Evolutionary conservation across 139 green algal species (phyloP).

Genomic region (Auxenochlorella pyrenoidosa): DNA sequence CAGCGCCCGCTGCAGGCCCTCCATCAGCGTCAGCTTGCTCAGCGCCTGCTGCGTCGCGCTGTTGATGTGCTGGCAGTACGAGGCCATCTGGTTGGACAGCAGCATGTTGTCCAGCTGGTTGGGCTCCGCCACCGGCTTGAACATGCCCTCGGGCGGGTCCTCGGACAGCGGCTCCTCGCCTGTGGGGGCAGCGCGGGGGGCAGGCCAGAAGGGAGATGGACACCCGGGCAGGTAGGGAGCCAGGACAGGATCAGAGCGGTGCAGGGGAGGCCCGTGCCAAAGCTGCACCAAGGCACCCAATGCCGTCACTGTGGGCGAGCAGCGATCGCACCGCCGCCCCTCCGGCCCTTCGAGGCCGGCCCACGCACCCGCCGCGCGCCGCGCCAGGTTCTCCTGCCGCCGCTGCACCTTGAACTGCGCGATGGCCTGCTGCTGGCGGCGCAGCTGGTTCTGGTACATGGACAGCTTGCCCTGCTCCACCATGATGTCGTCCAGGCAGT

Average conservation of each 20-base stretch:
- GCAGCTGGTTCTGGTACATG: slow-evolving; percentile 63
- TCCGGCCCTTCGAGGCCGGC: neutral
- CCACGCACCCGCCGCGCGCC: slow-evolving; percentile 73
- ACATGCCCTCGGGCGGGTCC: slow-evolving; percentile 87
- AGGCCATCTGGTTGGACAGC: slow-evolving; percentile 75
- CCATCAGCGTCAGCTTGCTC: slow-evolving; percentile 78
- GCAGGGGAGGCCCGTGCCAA: too few relatives aligned
- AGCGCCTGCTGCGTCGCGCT: slow-evolving; percentile 55
- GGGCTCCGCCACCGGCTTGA: slow-evolving; percentile 92
- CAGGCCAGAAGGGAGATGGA: neutral
- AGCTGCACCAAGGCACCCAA: too few relatives aligned
- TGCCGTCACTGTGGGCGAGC: too few relatives aligned
- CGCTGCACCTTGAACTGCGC: slow-evolving; percentile 66
- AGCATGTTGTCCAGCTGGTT: slow-evolving; percentile 91
- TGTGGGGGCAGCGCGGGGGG: neutral
- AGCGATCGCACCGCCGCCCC: neutral
- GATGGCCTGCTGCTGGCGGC: slow-evolving; percentile 55
- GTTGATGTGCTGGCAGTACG: slow-evolving; percentile 77
- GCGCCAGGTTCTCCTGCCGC: slow-evolving; percentile 87
- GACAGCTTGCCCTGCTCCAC: slow-evolving; percentile 69
- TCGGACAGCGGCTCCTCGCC: slow-evolving; percentile 94
- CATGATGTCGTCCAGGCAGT: slow-evolving; percentile 95
- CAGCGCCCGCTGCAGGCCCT: slow-evolving; percentile 58
- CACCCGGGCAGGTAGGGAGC: neutral
- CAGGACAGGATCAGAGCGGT: neutral